Percentiles rank a stretch among this genome's conserved stretches.
Evolutionary conservation across 176 grass and related monocot species (phyloP).

Genomic region (Tuctoria greenei): DNA sequence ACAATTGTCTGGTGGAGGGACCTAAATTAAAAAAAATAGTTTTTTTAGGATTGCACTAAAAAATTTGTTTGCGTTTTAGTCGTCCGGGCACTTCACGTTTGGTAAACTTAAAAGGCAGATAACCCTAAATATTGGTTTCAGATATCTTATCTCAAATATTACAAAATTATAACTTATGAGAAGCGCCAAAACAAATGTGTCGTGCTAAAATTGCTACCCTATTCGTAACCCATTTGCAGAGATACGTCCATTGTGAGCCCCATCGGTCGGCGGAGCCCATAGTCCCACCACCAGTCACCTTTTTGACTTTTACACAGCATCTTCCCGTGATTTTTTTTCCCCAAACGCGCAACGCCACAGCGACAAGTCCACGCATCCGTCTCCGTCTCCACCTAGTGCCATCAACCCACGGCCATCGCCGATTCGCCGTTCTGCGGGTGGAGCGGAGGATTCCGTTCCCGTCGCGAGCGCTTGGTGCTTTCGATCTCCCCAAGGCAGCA

Average conservation of each 20-base stretch:
- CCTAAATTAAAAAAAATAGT: too few relatives aligned
- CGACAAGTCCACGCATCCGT: background rate
- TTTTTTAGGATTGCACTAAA: too few relatives aligned
- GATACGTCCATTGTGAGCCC: background rate
- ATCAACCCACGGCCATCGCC: background rate
- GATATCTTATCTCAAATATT: too few relatives aligned
- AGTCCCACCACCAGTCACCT: background rate
- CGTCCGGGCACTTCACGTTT: too few relatives aligned
- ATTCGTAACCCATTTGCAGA: too few relatives aligned
- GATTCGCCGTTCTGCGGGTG: slow-evolving; percentile 3
- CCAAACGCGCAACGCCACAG: background rate
- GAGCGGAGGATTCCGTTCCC: slow-evolving; percentile 3
- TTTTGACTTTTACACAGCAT: slow-evolving; percentile 21
- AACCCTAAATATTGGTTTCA: too few relatives aligned
- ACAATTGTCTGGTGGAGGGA: too few relatives aligned
- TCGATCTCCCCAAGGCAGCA: slow-evolving; percentile 41
- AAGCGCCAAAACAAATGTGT: too few relatives aligned
- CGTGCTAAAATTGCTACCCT: too few relatives aligned
- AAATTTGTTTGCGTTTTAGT: too few relatives aligned
- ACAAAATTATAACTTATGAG: too few relatives aligned
- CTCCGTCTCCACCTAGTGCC: background rate
- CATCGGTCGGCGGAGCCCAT: background rate
- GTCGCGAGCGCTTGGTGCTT: slow-evolving; percentile 25
- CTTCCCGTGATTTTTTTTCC: background rate
- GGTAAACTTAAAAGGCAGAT: too few relatives aligned